Conservation (phyloP, 2,329 filamentous ascomycete genomes). For the Sporothrix brasiliensis region DNA sequence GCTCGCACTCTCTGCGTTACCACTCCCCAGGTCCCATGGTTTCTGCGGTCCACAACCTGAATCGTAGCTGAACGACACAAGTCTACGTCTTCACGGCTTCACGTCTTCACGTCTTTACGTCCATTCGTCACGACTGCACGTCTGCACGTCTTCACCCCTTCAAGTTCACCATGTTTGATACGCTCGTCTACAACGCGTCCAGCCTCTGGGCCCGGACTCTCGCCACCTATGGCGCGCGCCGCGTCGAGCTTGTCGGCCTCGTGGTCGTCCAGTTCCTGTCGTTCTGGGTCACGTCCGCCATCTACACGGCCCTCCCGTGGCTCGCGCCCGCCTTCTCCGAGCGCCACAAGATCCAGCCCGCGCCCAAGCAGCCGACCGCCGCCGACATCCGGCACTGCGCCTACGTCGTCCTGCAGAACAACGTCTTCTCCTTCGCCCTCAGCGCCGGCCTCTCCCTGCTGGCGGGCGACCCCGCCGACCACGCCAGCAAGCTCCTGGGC, state of each 20-base stretch:
- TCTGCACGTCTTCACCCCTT: too few species aligned
- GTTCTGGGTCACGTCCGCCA: slow-evolving; percentile 51
- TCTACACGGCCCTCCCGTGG: slow-evolving; percentile 50
- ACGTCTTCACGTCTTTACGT: too few species aligned
- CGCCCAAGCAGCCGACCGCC: slow-evolving; percentile 52
- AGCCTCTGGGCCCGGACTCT: slow-evolving; percentile 37
- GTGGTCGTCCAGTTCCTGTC: slow-evolving; percentile 48
- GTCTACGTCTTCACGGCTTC: too few species aligned
- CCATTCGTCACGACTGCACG: too few species aligned
- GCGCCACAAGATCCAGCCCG: slow-evolving; percentile 58
- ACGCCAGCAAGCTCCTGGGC: slow-evolving; percentile 38
- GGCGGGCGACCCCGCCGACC: background rate
- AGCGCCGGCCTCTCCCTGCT: slow-evolving; percentile 36
- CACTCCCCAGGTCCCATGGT: background rate
- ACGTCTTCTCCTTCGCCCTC: slow-evolving; percentile 47
- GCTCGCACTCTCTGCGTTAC: background rate
- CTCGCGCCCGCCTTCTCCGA: slow-evolving; percentile 53
- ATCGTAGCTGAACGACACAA: too few species aligned
- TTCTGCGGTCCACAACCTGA: background rate
- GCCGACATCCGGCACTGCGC: slow-evolving; percentile 51
- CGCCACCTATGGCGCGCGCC: slow-evolving; percentile 35
- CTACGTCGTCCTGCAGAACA: slow-evolving; percentile 52
- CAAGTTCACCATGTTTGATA: background rate
- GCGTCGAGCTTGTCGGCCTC: slow-evolving; percentile 49
- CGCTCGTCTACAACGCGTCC: background rate